phyloP scores from a whole-genome alignment of 257 asterid species.

The Paulownia fortunei region DNA sequence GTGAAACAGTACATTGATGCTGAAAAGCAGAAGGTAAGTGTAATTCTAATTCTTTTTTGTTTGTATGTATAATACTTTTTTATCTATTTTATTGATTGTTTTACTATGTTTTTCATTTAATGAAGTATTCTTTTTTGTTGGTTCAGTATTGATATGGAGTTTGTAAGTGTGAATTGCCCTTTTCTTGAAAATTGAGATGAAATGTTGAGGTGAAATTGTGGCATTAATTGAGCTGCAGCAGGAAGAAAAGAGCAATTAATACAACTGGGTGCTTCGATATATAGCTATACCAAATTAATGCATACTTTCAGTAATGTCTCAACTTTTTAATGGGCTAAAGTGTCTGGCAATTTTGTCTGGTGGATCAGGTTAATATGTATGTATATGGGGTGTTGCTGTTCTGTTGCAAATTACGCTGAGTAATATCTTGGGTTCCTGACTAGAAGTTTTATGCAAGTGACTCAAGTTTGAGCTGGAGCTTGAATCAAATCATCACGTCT shows the following conservation, averaged over 20 bases:
- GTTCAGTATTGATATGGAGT: neutral
- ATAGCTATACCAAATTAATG: neutral
- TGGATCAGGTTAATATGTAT: neutral
- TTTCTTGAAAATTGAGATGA: neutral
- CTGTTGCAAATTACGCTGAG: neutral
- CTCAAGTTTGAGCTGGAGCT: conserved; percentile 4
- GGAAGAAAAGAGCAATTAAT: conserved; percentile 23
- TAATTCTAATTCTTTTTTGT: neutral
- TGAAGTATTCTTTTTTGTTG: neutral
- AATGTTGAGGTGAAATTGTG: neutral
- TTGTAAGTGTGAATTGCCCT: neutral
- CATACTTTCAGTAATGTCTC: conserved; percentile 18
- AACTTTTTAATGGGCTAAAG: neutral
- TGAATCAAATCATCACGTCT: neutral
- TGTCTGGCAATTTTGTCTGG: neutral
- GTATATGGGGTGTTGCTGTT: neutral
- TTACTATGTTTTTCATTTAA: conserved; percentile 13
- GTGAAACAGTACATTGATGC: conserved; percentile 74
- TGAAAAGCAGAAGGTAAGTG: conserved; percentile 81
- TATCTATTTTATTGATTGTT: neutral
- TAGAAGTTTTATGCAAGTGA: neutral
- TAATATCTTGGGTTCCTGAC: neutral
- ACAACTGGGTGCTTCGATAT: neutral
- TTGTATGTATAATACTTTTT: neutral
- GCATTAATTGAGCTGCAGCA: conserved; percentile 9